Percentiles rank a stretch among this genome's conserved stretches.
These are phyloP conservation scores for Cyclospora cayetanensis DNA, from an alignment of 169 alveolate species.

Conservation along the genomic window DNA sequence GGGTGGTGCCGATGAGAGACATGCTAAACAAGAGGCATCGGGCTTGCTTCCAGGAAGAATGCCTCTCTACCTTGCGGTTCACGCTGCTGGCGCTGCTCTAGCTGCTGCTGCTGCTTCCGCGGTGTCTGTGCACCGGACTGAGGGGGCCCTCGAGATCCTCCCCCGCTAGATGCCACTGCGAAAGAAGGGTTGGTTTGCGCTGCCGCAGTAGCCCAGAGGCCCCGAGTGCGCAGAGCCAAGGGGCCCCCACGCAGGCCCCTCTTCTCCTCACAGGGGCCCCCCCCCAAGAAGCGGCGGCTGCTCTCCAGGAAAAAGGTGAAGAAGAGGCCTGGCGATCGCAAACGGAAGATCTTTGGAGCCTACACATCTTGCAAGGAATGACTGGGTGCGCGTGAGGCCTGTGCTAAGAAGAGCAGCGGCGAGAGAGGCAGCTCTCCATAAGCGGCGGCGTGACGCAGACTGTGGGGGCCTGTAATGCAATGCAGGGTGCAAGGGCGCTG, in stretches of 20 bases:
- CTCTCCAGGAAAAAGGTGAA: conserved; percentile 2
- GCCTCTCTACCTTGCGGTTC: background rate
- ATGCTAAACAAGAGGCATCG: no score
- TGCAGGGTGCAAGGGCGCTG: no score
- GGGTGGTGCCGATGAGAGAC: no score
- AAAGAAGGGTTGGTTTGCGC: background rate
- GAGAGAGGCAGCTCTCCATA: no score
- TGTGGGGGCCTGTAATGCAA: no score
- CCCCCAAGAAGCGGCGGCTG: conserved; percentile 56
- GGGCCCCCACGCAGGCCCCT: conserved; percentile 52
- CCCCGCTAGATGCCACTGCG: conserved; percentile 1
- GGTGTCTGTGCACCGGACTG: background rate
- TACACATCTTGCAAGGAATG: no score
- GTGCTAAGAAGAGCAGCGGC: no score
- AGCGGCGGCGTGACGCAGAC: no score
- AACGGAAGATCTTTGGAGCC: no score
- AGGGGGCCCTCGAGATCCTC: background rate
- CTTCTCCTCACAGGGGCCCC: conserved; percentile 7
- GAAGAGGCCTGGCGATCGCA: background rate
- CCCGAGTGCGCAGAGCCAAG: background rate
- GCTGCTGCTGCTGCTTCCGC: conserved; percentile 45
- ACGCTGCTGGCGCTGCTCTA: no score
- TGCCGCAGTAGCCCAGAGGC: conserved; percentile 36
- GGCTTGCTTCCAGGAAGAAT: no score
- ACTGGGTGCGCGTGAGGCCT: no score